Evolutionary conservation across 495 filamentous ascomycete species (phyloP).

Genomic region (Penicillium soppii): DNA sequence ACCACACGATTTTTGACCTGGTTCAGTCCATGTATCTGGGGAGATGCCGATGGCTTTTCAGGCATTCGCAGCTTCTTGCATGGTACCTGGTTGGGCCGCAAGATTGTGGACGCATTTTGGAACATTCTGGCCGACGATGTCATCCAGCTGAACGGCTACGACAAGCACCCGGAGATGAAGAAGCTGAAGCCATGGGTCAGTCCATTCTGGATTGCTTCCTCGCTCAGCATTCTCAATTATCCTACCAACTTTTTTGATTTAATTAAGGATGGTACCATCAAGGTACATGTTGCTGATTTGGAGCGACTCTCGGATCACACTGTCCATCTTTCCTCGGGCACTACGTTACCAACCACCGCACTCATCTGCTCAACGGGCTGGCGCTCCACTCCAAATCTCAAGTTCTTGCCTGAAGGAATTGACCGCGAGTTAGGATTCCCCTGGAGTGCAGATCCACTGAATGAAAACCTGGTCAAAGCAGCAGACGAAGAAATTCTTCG

Average conservation of each 20-base stretch:
- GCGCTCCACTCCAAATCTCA: slow-evolving; percentile 61
- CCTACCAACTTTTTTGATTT: slow-evolving; percentile 62
- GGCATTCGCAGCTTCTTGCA: slow-evolving; percentile 59
- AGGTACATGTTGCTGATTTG: slow-evolving; percentile 64
- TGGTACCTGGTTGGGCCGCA: slow-evolving; percentile 62
- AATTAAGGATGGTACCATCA: slow-evolving; percentile 56
- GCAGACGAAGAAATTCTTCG: slow-evolving; percentile 68
- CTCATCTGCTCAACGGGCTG: slow-evolving; percentile 73
- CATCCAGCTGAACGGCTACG: slow-evolving; percentile 55
- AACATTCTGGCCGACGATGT: slow-evolving; percentile 58
- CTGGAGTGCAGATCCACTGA: slow-evolving; percentile 28
- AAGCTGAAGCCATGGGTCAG: slow-evolving; percentile 67
- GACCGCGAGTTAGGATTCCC: slow-evolving; percentile 41
- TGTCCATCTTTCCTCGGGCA: slow-evolving; percentile 58
- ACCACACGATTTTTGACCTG: slow-evolving; percentile 63
- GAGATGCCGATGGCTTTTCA: slow-evolving; percentile 49
- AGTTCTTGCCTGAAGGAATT: slow-evolving; percentile 56
- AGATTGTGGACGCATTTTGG: slow-evolving; percentile 71
- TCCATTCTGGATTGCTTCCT: slow-evolving; percentile 62
- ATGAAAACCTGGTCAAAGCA: slow-evolving; percentile 22
- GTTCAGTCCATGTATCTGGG: slow-evolving; percentile 65
- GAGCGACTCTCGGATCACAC: slow-evolving; percentile 42
- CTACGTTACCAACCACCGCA: slow-evolving; percentile 53
- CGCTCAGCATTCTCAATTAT: slow-evolving; percentile 70
- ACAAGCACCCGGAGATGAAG: slow-evolving; percentile 59